Conservation (phyloP, 2,329 filamentous ascomycete genomes). For the Coniochaeta sp. region DNA sequence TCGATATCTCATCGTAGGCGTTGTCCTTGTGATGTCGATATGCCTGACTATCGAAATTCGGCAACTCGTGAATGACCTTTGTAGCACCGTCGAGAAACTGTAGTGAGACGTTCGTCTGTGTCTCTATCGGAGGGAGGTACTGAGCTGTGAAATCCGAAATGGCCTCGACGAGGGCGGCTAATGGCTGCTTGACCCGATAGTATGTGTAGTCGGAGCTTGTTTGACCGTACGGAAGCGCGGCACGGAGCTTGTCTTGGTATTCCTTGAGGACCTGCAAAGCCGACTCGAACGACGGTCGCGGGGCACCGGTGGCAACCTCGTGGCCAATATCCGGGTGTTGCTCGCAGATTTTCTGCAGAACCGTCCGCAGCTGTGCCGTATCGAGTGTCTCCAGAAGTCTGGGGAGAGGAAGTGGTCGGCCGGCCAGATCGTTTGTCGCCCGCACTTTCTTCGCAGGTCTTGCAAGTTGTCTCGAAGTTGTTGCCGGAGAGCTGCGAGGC, state of each 20-base stretch:
- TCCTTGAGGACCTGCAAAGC: conserved; percentile 73
- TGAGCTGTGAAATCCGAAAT: conserved; percentile 92
- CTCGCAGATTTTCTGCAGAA: conserved; percentile 88
- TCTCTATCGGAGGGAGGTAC: conserved; percentile 86
- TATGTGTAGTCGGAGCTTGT: conserved; percentile 89
- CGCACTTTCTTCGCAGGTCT: conserved; percentile 58
- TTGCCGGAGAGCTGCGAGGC: conserved; percentile 72
- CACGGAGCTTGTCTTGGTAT: conserved; percentile 72
- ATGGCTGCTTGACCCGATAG: conserved; percentile 77
- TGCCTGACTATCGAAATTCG: conserved; percentile 82
- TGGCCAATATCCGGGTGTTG: conserved; percentile 78
- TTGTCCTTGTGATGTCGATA: conserved; percentile 92
- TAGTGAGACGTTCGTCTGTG: conserved; percentile 74
- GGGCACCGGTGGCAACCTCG: conserved; percentile 77
- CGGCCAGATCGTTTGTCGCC: conserved; percentile 53
- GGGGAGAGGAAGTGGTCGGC: conserved; percentile 47
- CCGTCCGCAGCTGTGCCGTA: conserved; percentile 71
- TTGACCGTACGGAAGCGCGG: conserved; percentile 79
- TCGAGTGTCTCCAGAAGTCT: conserved; percentile 93
- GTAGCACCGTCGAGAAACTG: conserved; percentile 87
- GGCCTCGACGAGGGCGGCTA: conserved; percentile 77
- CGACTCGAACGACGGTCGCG: conserved; percentile 76
- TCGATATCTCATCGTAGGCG: conserved; percentile 92
- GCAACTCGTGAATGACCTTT: conserved; percentile 79
- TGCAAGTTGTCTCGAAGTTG: conserved; percentile 60